Evolutionary conservation across 495 filamentous ascomycete species (phyloP), one percentile per base, ranked within the genome.

Genomic region (Podospora anserina): DNA sequence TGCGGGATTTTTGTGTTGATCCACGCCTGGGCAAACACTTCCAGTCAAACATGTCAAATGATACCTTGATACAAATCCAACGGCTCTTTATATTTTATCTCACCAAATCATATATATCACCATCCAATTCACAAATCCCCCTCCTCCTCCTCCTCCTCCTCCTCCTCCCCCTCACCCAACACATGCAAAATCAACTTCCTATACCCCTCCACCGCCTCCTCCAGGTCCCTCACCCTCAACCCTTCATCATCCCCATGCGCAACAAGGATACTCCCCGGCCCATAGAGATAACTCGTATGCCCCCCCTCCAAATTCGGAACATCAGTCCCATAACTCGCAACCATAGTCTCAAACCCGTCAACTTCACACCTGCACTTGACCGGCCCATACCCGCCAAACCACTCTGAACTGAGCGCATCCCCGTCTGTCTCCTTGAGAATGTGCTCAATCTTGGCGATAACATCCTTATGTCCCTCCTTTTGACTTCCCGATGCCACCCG

Each of bases 321-420:
- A 78, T 98, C 94, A 11, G 94, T 98, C 4, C 94, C 94, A 75
- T 97, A 98, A 69, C 96, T 96, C 3, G 92, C 92, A 0, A 90
- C 87, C 13, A 88, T 88, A 0, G 87, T 88, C 34, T 93, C 86
- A 68, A 97, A 97, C 0, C 92, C 85, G 86, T 27, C 19, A 61
- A 63, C 20, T 6, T 97, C 93, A 63, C 86, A 86, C 74, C 94
- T 85, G 56, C 93, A 85, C 76, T 92, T 84, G 34, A 95, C 87
- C 0, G 92, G 92, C 1, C 87, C 85, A 73, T 97, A 97, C 0
- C 86, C 86, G 2, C 73, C 75, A 0, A 34, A 39, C 65, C 89
- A 91, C 2, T 85, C 81, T 19, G 92, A 75, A 55, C 84, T 84
- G 19, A 97, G 82, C 23, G 86, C 83, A 5, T 87, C 83, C 1